Evolutionary conservation across 257 asterid genomes (phyloP), one percentile per base, ranked within the genome.

Genomic region (Solanum lycopersicoides): DNA sequence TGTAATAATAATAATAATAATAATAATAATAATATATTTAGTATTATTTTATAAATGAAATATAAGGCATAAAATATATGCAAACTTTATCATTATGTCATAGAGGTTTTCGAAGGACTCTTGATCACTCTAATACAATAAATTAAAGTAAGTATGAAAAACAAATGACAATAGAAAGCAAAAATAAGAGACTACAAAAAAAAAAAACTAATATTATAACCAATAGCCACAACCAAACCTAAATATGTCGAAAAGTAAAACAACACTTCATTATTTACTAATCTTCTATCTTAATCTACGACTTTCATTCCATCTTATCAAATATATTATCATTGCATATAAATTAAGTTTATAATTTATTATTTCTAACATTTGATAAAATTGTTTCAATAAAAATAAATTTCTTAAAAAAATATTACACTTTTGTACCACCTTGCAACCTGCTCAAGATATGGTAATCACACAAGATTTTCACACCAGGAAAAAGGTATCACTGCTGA

Each of bases 391-490:
- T 88, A 86, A 87, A 88, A 91, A 86, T 82, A 66, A 2, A 4
- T 13, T 13, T 12, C 25, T 37, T 39, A 90, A 53, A 93, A 93
- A 92, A 91, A 89, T 91, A 91, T 86, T 92, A 83, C 90, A 93
- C 88, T 91, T 86, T 91, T 91, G 90, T 93, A 91, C 92, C 91
- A 84, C 90, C 84, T 91, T 93, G 93, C 94, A 93, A 93, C 94
- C 93, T 91, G 96, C 94, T 88, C 92, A 93, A 89, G 94, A 95
- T 93, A 94, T 90, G 94, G 94, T 84, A 87, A 91, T 88, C 34
- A 92, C 95, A 92, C 96, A 93, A 93, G 96, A 95, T 95, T 93
- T 71, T 95, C 95, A 91, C 95, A 92, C 94, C 87, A 89, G 41
- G 76, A 87, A 89, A 92, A 91, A 73, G 85, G 86, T 87, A 88